Evolutionary conservation across 2,329 filamentous ascomycete species (phyloP).

Genomic region (Xylariaceae sp.): DNA sequence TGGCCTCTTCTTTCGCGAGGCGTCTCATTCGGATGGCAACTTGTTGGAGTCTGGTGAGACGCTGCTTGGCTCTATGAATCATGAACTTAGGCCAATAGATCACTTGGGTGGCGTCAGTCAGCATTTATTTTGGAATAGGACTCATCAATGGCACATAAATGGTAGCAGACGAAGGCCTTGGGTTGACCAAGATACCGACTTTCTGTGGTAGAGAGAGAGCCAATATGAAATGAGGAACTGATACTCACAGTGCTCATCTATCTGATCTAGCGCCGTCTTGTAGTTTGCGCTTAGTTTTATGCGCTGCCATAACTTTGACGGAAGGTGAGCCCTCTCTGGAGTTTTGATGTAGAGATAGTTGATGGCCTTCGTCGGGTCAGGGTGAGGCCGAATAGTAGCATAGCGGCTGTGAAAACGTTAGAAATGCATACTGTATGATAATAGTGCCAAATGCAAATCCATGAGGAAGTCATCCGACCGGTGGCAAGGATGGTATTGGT

Average conservation of each 20-base stretch:
- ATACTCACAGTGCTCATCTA: conserved; percentile 84
- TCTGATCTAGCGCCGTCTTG: conserved; percentile 79
- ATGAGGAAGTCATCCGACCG: no score
- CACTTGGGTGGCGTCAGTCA: not conserved
- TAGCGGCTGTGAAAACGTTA: conserved; percentile 15
- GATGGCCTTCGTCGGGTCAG: conserved; percentile 65
- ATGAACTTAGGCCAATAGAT: conserved; percentile 57
- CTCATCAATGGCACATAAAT: not conserved
- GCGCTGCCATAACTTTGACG: conserved; percentile 90
- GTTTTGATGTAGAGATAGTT: conserved; percentile 98
- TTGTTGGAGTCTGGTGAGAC: conserved; percentile 70
- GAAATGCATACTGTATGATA: not conserved
- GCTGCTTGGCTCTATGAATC: conserved; percentile 70
- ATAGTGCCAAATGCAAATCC: no score
- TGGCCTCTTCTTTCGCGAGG: conserved; percentile 83
- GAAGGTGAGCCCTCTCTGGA: conserved; percentile 71
- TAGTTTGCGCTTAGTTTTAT: conserved; percentile 91
- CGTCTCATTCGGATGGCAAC: conserved; percentile 78
- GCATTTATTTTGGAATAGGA: not conserved
- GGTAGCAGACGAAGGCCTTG: no score
- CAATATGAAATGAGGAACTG: not conserved
- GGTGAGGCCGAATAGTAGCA: conserved; percentile 18
- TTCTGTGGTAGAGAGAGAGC: not conserved
- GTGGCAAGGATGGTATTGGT: no score
- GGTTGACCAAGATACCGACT: not conserved